Evolutionary conservation across 2,329 filamentous ascomycete genomes (phyloP), one percentile per base, ranked within the genome.

Genomic region (Colletotrichum lini): DNA sequence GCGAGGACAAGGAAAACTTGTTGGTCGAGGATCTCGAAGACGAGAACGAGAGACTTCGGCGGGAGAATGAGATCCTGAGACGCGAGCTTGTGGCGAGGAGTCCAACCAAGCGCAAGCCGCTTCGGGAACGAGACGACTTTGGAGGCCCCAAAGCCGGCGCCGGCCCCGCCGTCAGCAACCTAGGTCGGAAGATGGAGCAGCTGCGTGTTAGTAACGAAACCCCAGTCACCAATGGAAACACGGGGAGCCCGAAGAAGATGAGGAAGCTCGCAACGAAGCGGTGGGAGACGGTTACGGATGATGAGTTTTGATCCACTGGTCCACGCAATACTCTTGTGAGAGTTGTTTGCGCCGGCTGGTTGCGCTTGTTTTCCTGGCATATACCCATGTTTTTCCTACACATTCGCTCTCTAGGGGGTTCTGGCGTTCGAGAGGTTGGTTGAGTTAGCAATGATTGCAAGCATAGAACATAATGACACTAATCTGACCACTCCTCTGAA

Each of bases 21-120:
- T 79, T 89, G 2, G 83, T 91, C 7, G 89, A 92, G 76, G 88
- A 92, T 56, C 82, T 95, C 1, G 89, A 93, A 76, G 82, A 90
- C 60, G 93, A 95, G 77, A 94, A 95, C 65, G 90, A 93, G 72
- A 85, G 88, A 3, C 84, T 96, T 47, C 87, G 91, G 16, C 86
- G 88, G 30, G 92, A 93, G 76, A 85, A 94, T 23, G 85, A 85
- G 1, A 83, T 90, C 3, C 79, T 95, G 30, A 91, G 91, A 77
- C 87, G 92, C 45, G 92, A 95, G 80, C 78, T 94, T 7, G 84
- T 84, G 0, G 85, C 84, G 16, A 87, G 89, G 65, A 94, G 90
- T 65, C 92, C 92, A 0, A 89, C 85, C 4, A 92, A 90, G 80
- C 83, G 89, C 45, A 80, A 82, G 64, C 88, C 89, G 0, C 83